phyloP scores from a whole-genome alignment of 2,329 filamentous ascomycete species.

The Ramularia collo-cygni region DNA sequence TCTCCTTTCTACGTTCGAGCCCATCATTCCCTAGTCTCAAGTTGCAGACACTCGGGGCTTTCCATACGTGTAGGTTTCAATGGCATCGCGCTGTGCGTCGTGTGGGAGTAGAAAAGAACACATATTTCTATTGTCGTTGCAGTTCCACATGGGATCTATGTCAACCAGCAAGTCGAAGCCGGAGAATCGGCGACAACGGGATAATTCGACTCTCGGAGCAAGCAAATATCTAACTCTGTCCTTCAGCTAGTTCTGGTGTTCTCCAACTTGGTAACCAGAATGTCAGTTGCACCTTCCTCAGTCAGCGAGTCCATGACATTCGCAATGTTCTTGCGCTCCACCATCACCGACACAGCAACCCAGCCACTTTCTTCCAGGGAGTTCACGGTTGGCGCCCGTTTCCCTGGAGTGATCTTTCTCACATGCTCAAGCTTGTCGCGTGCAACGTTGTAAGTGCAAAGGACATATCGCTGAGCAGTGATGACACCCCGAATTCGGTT shows the following conservation, averaged over 20 bases:
- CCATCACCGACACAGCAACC: slow-evolving; percentile 94
- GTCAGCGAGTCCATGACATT: slow-evolving; percentile 79
- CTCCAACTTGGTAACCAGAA: slow-evolving; percentile 77
- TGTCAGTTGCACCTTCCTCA: slow-evolving; percentile 71
- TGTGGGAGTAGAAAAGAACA: too few relatives aligned
- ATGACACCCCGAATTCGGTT: slow-evolving; percentile 89
- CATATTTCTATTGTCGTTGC: too few relatives aligned
- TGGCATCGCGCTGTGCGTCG: too few relatives aligned
- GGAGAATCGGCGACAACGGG: too few relatives aligned
- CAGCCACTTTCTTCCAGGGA: slow-evolving; percentile 79
- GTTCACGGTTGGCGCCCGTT: slow-evolving; percentile 88
- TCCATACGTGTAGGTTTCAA: too few relatives aligned
- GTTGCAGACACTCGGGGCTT: too few relatives aligned
- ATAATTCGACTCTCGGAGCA: too few relatives aligned
- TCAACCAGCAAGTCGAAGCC: too few relatives aligned
- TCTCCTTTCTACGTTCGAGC: too few relatives aligned
- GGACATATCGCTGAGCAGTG: slow-evolving; percentile 84
- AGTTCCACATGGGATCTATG: too few relatives aligned
- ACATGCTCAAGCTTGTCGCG: slow-evolving; percentile 61
- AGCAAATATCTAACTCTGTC: slow-evolving; percentile 1
- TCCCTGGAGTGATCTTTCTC: slow-evolving; percentile 78
- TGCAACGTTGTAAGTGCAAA: slow-evolving; percentile 94
- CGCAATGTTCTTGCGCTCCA: slow-evolving; percentile 78
- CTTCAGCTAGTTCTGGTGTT: slow-evolving; percentile 56
- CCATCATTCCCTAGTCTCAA: too few relatives aligned